A percentile compares a stretch with the other conserved stretches of the same genome.
Evolutionary conservation across 345 rosid genomes (phyloP).

Genomic region (Pelargonium nanum): DNA sequence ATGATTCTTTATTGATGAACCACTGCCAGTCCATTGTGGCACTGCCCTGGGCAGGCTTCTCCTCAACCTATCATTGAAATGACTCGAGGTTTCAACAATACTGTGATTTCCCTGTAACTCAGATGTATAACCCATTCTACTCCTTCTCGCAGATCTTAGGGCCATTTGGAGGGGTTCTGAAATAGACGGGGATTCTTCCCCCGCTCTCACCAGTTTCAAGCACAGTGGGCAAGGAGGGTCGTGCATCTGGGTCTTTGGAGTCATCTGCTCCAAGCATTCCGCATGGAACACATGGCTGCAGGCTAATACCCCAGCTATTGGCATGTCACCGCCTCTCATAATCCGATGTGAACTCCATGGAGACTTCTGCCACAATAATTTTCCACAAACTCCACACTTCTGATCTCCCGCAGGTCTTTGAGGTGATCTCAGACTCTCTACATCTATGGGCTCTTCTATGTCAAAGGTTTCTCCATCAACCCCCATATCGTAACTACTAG

Average conservation of each 20-base stretch:
- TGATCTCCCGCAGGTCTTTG: constrained; percentile 20
- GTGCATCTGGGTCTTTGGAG: constrained; percentile 49
- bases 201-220: constrained; percentile 32
- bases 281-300: constrained; percentile 84
- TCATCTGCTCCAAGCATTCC: constrained; percentile 79
- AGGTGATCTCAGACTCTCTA: constrained; percentile 29
- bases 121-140: constrained; percentile 32
- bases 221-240: constrained; percentile 76
- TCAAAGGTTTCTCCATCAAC: constrained; percentile 46
- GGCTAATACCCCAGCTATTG: constrained; percentile 63
- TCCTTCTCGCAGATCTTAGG: constrained; percentile 49
- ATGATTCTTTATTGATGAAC: constrained; percentile 34
- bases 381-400: constrained; percentile 70
- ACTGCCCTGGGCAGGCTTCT: constrained; percentile 26
- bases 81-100: constrained; percentile 21
- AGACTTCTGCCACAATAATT: constrained; percentile 56
- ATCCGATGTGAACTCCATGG: constrained; percentile 79
- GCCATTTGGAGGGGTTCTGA: constrained; percentile 64
- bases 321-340: constrained; percentile 67
- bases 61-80: constrained; percentile 25
- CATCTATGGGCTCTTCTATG: constrained; percentile 26
- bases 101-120: constrained; percentile 26
- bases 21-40: constrained; percentile 15
- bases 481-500: constrained; percentile 55
- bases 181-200: constrained; percentile 33